These are phyloP conservation scores for Trypanosoma mega DNA, from an alignment of 208 protist genomes.

Conservation along the genomic window DNA sequence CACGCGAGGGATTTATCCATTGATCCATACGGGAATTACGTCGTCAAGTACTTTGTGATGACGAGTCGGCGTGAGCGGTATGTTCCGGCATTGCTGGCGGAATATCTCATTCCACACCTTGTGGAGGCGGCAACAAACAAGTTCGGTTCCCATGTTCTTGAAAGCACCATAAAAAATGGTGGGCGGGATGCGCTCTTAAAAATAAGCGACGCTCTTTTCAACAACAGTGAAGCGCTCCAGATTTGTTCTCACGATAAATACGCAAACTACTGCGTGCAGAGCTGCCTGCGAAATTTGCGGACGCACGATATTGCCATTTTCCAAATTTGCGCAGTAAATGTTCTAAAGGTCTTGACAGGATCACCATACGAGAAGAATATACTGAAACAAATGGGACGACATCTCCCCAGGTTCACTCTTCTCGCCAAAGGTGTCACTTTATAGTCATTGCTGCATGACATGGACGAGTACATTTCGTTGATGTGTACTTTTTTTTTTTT, in stretches of 20 bases:
- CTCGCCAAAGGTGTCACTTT: not conserved
- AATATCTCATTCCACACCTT: constrained; percentile 2
- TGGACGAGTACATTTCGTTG: too few species aligned
- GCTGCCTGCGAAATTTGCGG: not conserved
- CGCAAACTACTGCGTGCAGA: constrained; percentile 13
- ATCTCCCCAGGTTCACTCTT: not conserved
- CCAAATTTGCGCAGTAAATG: not conserved
- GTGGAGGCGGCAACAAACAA: constrained; percentile 9
- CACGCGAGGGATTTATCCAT: not conserved
- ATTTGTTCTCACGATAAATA: not conserved
- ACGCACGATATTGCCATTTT: not conserved
- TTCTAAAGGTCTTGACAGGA: not conserved
- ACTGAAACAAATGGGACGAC: constrained; percentile 2
- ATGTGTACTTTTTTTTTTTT: not conserved
- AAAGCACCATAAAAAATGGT: not conserved
- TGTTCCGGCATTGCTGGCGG: not conserved
- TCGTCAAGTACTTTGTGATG: constrained; percentile 10
- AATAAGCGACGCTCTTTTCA: not conserved
- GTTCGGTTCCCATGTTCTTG: constrained; percentile 13
- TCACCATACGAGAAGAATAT: constrained; percentile 11
- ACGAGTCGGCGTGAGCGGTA: not conserved
- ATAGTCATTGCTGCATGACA: not conserved
- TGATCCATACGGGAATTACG: constrained; percentile 8
- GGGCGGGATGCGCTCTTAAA: not conserved
- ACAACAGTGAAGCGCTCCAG: not conserved